Base-by-base conservation (phyloP, 2,329 filamentous ascomycete species). In the Colletotrichum tamarilloi region DNA sequence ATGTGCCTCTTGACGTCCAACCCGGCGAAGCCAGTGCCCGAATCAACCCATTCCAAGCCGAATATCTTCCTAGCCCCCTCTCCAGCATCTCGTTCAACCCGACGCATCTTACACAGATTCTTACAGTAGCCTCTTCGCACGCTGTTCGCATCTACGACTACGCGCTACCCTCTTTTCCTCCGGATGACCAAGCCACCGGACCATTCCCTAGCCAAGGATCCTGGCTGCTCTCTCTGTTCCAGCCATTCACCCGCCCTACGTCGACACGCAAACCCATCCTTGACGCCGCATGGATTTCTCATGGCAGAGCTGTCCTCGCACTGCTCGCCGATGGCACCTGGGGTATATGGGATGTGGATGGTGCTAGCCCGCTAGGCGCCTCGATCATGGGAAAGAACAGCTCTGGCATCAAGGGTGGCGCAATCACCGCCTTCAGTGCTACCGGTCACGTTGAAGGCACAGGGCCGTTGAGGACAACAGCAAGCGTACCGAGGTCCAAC, bases 321-420 rank as follows among this genome's bases (percentile, higher is more conserved):
- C 83, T 92, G 2, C 82, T 92, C 4, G 87, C 88, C 1, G 91
- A 92, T 76, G 91, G 91, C 7, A 90, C 91, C 78, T 92, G 91
- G 91, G 91, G 90, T 16, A 88, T 92, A 42, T 92, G 91, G 91
- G 91, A 92, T 76, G 85, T 92, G 57, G 89, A 92, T 74, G 89
- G 90, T 8, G 85, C 85, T 35, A 87, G 87, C 52, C 88, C 89
- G 1, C 79, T 85, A 46, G 80, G 85, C 60, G 79, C 85, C 71
- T 79, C 84, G 0, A 79, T 90, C 4, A 85, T 89, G 28, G 86
- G 84, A 53, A 89, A 86, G 76, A 81, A 88, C 38, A 85, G 85
- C 68, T 82, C 85, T 62, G 88, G 89, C 6, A 84, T 91, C 42
- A 85, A 85, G 22, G 90, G 90, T 46, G 89, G 89, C 2, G 89